Evolutionary conservation across 257 asterid genomes (phyloP).

Genomic region (Fraxinus cuspidata): DNA sequence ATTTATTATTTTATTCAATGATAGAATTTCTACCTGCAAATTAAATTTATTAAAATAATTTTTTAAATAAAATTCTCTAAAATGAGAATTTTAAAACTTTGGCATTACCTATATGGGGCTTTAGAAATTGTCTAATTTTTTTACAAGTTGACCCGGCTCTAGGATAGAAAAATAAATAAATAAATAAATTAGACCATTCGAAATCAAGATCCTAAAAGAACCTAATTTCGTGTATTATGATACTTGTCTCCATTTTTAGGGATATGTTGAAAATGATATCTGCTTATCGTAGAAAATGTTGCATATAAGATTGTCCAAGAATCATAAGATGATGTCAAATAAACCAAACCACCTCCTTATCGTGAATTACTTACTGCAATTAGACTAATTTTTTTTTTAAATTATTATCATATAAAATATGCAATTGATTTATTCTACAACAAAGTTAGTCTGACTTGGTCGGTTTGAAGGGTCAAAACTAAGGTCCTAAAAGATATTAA

Average conservation of each 20-base stretch:
- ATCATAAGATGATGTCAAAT: background rate
- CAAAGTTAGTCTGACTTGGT: slow-evolving; percentile 2
- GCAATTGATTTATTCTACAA: background rate
- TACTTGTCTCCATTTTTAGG: background rate
- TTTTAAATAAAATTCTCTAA: too few relatives aligned
- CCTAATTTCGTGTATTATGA: background rate
- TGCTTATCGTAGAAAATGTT: slow-evolving; percentile 15
- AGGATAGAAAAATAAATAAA: too few relatives aligned
- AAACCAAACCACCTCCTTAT: slow-evolving; percentile 6
- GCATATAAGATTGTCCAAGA: background rate
- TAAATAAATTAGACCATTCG: background rate
- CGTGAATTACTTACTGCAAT: background rate
- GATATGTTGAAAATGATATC: slow-evolving; percentile 16
- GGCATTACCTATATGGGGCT: too few relatives aligned
- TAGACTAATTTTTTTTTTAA: background rate
- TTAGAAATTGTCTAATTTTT: too few relatives aligned
- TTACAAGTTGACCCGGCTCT: too few relatives aligned
- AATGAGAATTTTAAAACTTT: too few relatives aligned
- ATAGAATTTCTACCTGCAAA: too few relatives aligned
- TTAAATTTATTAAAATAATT: too few relatives aligned
- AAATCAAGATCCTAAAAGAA: background rate
- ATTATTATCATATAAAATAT: background rate
- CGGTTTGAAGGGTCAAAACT: slow-evolving; percentile 40
- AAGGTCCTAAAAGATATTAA: background rate
- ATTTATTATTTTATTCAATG: too few relatives aligned